phyloP scores from a whole-genome alignment of 2,329 filamentous ascomycete genomes.

The Epichloe aotearoae region DNA sequence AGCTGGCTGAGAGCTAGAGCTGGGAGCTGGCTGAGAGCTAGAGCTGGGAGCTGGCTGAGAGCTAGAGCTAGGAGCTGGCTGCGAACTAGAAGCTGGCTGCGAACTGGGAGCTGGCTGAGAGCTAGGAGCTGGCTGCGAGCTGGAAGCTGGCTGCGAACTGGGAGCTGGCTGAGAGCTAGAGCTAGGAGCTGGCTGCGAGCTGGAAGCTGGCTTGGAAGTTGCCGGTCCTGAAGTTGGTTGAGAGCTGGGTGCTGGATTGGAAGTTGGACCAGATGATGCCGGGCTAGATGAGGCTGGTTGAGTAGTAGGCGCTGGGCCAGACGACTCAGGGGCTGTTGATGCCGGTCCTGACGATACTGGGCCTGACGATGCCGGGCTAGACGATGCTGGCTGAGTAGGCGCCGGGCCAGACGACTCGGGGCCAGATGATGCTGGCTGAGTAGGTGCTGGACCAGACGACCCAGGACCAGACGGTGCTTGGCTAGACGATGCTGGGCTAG shows the following conservation, averaged over 20 bases:
- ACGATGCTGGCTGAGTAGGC: not conserved
- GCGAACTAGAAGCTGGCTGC: not conserved
- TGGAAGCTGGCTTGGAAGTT: not conserved
- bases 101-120: too few species aligned
- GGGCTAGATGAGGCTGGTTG: not conserved
- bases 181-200: not conserved
- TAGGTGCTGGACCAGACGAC: not conserved
- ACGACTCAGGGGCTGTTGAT: too few species aligned
- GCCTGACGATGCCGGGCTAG: not conserved
- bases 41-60: not conserved
- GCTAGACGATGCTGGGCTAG: too few species aligned
- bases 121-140: too few species aligned
- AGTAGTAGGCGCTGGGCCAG: too few species aligned
- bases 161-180: not conserved
- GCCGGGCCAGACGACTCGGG: not conserved
- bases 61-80: not conserved
- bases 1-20: not conserved
- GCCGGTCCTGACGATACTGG: too few species aligned
- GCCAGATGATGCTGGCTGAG: not conserved
- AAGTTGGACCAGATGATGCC: not conserved
- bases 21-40: not conserved
- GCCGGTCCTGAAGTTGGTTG: too few species aligned
- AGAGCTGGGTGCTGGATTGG: not conserved
- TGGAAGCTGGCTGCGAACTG: too few species aligned
- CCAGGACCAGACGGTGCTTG: too few species aligned